Conservation (phyloP, 352 stramenopile species). For the Pythium pyrilobum region DNA sequence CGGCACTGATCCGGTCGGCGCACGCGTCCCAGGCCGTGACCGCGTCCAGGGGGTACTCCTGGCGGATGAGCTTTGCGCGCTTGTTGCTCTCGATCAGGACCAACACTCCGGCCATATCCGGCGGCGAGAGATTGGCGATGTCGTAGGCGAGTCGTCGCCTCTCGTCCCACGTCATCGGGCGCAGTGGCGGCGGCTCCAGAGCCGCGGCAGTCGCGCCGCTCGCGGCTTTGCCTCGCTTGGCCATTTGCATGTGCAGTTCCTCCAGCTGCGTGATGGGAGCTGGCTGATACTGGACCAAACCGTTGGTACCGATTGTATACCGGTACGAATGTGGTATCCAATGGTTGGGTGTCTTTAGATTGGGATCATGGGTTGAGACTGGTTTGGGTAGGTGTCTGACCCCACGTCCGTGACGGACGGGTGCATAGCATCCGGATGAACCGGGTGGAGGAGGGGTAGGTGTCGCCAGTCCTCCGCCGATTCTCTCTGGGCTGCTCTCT, state of each 20-base stretch:
- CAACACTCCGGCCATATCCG: conserved; percentile 61
- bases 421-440: too few relatives aligned
- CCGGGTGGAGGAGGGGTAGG: too few relatives aligned
- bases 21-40: conserved; percentile 24
- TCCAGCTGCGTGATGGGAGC: not conserved
- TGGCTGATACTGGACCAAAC: not conserved
- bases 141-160: conserved; percentile 53
- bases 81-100: conserved; percentile 37
- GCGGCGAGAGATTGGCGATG: conserved; percentile 60
- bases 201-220: not conserved
- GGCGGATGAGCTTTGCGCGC: conserved; percentile 1
- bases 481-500: too few relatives aligned
- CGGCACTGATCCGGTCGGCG: conserved; percentile 5
- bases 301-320: not conserved
- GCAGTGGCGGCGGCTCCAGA: not conserved
- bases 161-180: conserved; percentile 59
- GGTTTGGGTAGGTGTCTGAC: too few relatives aligned
- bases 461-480: too few relatives aligned
- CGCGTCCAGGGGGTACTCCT: conserved; percentile 12
- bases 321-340: not conserved
- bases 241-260: conserved; percentile 6
- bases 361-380: too few relatives aligned
- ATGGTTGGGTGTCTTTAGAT: too few relatives aligned
- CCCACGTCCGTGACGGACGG: too few relatives aligned
- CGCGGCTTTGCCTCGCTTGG: conserved; percentile 8